These are phyloP conservation scores for Leccinum variicolor DNA, from an alignment of 768 basidiomycete genomes.

Conservation along the genomic window DNA sequence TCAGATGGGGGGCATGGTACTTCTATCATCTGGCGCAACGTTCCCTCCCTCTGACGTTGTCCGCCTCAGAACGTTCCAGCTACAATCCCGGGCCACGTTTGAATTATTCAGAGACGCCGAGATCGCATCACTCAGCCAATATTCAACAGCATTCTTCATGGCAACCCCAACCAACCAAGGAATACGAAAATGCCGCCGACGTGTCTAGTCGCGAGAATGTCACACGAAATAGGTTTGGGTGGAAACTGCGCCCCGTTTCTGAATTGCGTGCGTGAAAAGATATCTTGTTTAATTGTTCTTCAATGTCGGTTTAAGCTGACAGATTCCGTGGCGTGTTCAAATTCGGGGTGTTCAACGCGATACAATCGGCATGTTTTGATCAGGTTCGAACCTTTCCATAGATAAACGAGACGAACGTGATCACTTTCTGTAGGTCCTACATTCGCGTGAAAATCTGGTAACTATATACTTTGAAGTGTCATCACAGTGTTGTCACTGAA, in stretches of 20 bases:
- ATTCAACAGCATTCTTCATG: not conserved
- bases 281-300: not conserved
- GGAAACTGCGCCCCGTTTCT: constrained; percentile 65
- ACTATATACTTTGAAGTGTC: not conserved
- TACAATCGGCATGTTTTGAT: constrained; percentile 83
- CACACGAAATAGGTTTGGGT: constrained; percentile 41
- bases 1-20: not conserved
- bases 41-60: not conserved
- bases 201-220: constrained; percentile 2
- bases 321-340: constrained; percentile 79
- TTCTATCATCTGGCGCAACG: not conserved
- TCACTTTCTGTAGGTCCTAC: constrained; percentile 45
- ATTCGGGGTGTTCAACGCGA: constrained; percentile 87
- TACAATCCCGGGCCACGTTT: not conserved
- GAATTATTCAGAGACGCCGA: not conserved
- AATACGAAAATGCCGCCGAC: not conserved
- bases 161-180: not conserved
- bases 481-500: constrained; percentile 12
- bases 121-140: not conserved
- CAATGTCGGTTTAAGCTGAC: constrained; percentile 55
- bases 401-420: not conserved
- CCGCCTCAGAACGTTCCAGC: constrained; percentile 5
- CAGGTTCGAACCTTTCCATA: constrained; percentile 40
- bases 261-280: constrained; percentile 53
- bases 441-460: constrained; percentile 65